phyloP scores from a whole-genome alignment of 1,284 basidiomycete species.

The Rhodotorula glutinis region DNA sequence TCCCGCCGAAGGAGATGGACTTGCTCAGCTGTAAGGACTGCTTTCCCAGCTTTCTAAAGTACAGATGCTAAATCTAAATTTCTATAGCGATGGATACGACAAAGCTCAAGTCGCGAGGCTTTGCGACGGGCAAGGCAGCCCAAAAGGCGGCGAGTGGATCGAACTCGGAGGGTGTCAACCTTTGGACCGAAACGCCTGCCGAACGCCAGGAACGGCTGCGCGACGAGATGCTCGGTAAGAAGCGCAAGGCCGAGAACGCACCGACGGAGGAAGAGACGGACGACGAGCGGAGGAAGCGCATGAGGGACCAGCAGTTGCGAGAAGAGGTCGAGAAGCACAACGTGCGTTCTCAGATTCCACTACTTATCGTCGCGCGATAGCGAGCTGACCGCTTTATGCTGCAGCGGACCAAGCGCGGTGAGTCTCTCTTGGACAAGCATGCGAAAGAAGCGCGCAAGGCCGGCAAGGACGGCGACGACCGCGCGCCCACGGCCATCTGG shows the following conservation, averaged over 20 bases:
- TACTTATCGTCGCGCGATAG: too few relatives aligned
- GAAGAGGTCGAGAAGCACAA: constrained; percentile 71
- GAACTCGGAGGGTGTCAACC: constrained; percentile 54
- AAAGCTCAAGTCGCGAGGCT: constrained; percentile 67
- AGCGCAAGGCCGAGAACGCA: constrained; percentile 60
- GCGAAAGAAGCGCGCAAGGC: constrained; percentile 48
- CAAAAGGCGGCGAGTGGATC: constrained; percentile 48
- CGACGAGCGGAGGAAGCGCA: constrained; percentile 55
- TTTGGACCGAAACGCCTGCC: constrained; percentile 91
- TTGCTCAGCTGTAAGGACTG: constrained; percentile 61
- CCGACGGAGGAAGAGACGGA: constrained; percentile 53
- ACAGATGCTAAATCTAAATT: too few relatives aligned
- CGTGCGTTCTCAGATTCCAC: constrained; percentile 54
- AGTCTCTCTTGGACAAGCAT: constrained; percentile 68
- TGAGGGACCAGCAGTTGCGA: constrained; percentile 65
- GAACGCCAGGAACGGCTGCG: constrained; percentile 77
- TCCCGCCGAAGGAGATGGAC: constrained; percentile 74
- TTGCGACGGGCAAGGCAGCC: constrained; percentile 53
- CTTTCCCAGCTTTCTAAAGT: background rate
- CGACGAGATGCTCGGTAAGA: constrained; percentile 81
- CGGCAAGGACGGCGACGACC: constrained; percentile 51
- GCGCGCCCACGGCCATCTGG: constrained; percentile 69
- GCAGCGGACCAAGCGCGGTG: constrained; percentile 64
- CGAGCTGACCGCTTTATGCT: background rate
- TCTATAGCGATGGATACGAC: constrained; percentile 64